Evolutionary conservation across 176 grass and related monocot genomes (phyloP).

Genomic region (Carex scoparia): DNA sequence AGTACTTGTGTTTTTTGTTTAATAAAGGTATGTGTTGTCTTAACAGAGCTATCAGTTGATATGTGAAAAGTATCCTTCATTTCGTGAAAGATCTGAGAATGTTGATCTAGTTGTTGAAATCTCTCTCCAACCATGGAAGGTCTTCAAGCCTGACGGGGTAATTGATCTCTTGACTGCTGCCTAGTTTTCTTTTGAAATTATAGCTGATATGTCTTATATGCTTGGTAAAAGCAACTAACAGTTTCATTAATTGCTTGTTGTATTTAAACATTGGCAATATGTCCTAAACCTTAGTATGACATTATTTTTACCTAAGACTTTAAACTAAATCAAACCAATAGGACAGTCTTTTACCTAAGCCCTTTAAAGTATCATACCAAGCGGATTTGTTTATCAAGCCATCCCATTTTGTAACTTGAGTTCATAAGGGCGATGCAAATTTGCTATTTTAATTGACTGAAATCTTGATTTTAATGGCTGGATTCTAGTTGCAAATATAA

Average conservation of each 20-base stretch:
- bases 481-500: neutral
- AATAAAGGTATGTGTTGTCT: conserved; percentile 2
- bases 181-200: neutral
- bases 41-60: conserved; percentile 80
- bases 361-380: neutral
- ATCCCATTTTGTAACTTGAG: neutral
- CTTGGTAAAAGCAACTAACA: neutral
- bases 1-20: neutral
- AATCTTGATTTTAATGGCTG: neutral
- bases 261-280: neutral
- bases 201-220: neutral
- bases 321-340: neutral
- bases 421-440: neutral
- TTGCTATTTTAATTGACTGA: neutral
- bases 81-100: conserved; percentile 99
- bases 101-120: conserved; percentile 95
- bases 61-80: conserved; percentile 81
- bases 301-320: neutral
- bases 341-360: neutral
- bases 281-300: neutral
- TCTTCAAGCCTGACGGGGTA: conserved; percentile 97
- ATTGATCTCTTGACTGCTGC: neutral
- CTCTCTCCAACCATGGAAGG: conserved; percentile 96
- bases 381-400: neutral
- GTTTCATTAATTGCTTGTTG: neutral